These are phyloP conservation scores for Leccinellum luteum DNA, from an alignment of 768 basidiomycete genomes.

Conservation along the genomic window DNA sequence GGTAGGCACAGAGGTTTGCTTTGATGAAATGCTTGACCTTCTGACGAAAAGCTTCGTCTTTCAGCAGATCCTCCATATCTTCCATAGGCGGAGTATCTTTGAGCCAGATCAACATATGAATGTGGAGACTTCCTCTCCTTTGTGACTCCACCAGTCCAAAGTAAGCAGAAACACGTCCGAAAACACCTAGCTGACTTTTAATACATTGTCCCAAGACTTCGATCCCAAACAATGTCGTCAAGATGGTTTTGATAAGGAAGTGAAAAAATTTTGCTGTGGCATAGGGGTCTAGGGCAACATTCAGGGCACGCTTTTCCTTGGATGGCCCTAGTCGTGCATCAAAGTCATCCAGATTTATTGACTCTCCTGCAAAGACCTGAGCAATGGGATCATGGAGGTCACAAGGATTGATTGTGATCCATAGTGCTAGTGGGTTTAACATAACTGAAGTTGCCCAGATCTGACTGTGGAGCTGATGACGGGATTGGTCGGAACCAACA, in stretches of 20 bases:
- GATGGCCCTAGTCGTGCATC: neutral
- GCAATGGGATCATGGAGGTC: neutral
- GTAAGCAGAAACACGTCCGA: too few relatives aligned
- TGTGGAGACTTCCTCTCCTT: too few relatives aligned
- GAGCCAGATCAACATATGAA: too few relatives aligned
- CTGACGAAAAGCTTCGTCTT: neutral
- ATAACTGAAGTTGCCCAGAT: slow-evolving; percentile 1
- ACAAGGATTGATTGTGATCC: slow-evolving; percentile 2
- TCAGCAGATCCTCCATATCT: too few relatives aligned
- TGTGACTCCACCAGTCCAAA: too few relatives aligned
- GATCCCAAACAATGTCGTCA: neutral
- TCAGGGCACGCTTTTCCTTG: neutral
- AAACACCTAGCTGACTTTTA: too few relatives aligned
- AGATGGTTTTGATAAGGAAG: neutral
- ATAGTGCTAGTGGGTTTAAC: neutral
- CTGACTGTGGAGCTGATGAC: neutral
- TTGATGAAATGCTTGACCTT: neutral
- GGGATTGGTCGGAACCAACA: neutral
- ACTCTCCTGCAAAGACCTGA: neutral
- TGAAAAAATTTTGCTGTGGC: neutral
- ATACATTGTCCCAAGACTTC: neutral
- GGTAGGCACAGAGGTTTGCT: neutral
- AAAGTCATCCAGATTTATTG: neutral
- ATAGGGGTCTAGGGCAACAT: neutral
- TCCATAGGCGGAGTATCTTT: too few relatives aligned